phyloP scores from a whole-genome alignment of 495 filamentous ascomycete species.

The Copromyces sp. region DNA sequence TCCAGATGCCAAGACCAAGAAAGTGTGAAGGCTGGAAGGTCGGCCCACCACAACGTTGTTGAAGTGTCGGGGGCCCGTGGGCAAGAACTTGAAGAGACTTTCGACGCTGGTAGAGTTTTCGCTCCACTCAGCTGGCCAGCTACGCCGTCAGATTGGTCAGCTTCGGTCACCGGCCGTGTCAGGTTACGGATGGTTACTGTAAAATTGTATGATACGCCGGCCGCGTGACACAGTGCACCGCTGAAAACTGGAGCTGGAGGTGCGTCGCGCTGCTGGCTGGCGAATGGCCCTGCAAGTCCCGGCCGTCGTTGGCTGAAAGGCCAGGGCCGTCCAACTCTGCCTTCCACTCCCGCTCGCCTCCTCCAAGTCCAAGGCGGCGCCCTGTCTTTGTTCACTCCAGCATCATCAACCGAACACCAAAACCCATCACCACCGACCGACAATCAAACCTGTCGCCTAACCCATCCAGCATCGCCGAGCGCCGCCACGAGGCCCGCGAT shows the following conservation, averaged over 20 bases:
- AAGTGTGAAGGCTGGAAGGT: not conserved
- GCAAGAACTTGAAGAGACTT: not conserved
- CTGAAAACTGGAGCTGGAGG: not conserved
- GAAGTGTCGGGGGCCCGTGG: not conserved
- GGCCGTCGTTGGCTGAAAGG: not conserved
- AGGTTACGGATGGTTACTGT: not conserved
- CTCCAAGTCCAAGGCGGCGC: not conserved
- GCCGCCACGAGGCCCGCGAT: slow-evolving; percentile 20
- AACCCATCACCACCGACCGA: not conserved
- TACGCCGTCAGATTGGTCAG: not conserved
- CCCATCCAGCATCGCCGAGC: slow-evolving; percentile 18
- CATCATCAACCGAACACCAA: slow-evolving; percentile 17
- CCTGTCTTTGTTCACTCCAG: slow-evolving; percentile 8
- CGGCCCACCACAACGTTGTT: not conserved
- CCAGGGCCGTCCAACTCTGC: not conserved
- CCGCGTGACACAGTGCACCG: not conserved
- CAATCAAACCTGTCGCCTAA: slow-evolving; percentile 4
- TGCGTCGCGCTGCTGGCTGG: not conserved
- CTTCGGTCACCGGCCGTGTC: not conserved
- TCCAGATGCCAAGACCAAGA: not conserved
- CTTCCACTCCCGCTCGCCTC: not conserved
- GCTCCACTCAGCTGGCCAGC: not conserved
- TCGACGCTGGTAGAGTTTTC: not conserved
- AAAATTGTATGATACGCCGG: not conserved
- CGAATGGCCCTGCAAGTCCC: not conserved